These are phyloP conservation scores for Raphanus raphanistrum DNA, from an alignment of 345 rosid species.

Conservation along the genomic window DNA sequence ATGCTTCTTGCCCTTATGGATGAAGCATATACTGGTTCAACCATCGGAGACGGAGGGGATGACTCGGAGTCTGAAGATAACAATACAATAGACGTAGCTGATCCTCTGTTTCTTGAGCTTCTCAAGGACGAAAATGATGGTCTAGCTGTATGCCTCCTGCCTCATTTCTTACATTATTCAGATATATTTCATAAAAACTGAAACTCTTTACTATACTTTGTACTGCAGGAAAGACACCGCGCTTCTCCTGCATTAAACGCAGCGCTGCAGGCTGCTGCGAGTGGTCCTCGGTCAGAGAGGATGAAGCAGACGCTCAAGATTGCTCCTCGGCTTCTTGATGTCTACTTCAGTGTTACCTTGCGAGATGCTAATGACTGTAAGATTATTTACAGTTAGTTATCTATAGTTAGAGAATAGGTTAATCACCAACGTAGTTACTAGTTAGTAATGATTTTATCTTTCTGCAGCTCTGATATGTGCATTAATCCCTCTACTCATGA, in stretches of 20 bases:
- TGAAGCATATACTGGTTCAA: conserved; percentile 98
- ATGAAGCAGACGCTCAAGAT: conserved; percentile 68
- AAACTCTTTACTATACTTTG: neutral
- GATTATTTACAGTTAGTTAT: conserved; percentile 29
- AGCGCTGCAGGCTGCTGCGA: conserved; percentile 72
- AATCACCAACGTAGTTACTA: conserved; percentile 1
- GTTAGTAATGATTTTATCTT: neutral
- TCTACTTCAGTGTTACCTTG: conserved; percentile 66
- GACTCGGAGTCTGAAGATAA: conserved; percentile 94
- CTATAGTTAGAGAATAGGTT: neutral
- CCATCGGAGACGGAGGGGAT: conserved; percentile 83
- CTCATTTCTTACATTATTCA: neutral
- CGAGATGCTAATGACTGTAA: conserved; percentile 81
- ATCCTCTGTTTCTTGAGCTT: conserved; percentile 91
- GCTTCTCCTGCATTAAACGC: conserved; percentile 73
- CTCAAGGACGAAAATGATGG: conserved; percentile 99
- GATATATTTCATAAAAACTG: no score
- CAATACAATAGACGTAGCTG: conserved; percentile 74
- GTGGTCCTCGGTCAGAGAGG: conserved; percentile 67
- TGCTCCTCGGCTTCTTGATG: conserved; percentile 74
- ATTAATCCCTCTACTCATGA: conserved; percentile 78
- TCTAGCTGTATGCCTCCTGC: conserved; percentile 65
- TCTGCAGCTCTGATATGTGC: conserved; percentile 88
- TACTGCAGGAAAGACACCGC: conserved; percentile 80
- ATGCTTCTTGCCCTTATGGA: conserved; percentile 99